A percentile compares a stretch with the other conserved stretches of the same genome.
Conservation (phyloP, 176 grass and related monocot species). For the Lolium multiflorum region DNA sequence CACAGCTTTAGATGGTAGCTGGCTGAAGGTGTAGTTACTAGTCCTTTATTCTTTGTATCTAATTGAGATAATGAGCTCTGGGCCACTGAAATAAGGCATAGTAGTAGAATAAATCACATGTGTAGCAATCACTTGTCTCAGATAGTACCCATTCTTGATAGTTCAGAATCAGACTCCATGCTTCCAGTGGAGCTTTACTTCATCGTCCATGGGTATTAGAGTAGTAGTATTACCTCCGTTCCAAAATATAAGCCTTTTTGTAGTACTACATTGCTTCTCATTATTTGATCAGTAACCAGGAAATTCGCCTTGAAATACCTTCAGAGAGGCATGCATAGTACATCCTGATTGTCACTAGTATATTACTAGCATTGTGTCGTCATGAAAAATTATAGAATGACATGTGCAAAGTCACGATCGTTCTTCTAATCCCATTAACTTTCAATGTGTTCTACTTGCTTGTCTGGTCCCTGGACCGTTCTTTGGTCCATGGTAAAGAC, state of each 20-base stretch:
- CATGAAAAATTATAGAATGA: constrained; percentile 15
- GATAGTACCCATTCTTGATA: background rate
- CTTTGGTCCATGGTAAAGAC: constrained; percentile 40
- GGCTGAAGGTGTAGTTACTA: constrained; percentile 10
- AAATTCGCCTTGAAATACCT: background rate
- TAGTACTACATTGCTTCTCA: background rate
- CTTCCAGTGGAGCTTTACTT: background rate
- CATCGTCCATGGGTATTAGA: background rate
- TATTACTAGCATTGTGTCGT: background rate
- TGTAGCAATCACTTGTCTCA: background rate
- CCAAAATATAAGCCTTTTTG: background rate
- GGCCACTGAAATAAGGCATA: background rate
- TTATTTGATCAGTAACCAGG: background rate
- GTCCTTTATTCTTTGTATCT: background rate
- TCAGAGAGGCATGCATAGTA: background rate
- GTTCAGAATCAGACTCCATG: background rate
- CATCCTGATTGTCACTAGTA: background rate
- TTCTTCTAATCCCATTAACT: background rate
- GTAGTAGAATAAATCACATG: background rate
- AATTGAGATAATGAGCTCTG: background rate
- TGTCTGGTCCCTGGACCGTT: constrained; percentile 28
- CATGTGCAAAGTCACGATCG: background rate
- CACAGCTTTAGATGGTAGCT: background rate
- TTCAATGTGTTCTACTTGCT: background rate
- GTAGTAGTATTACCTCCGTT: no score